phyloP scores from a whole-genome alignment of 345 rosid genomes.

The Hibiscus mutabilis region DNA sequence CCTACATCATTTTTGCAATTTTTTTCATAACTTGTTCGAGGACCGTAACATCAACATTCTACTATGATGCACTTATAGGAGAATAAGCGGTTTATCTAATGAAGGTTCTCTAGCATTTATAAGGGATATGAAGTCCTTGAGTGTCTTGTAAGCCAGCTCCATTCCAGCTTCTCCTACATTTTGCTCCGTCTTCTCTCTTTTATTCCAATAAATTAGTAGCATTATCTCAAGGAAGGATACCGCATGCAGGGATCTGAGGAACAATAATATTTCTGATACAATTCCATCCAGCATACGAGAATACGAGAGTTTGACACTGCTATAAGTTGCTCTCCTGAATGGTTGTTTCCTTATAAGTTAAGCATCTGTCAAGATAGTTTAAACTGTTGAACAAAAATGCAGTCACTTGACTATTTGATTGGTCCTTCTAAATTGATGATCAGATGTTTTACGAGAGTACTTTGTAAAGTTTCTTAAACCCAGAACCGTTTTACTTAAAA shows the following conservation, averaged over 20 bases:
- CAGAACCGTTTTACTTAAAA: neutral
- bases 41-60: conserved; percentile 4
- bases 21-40: neutral
- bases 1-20: neutral
- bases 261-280: conserved; percentile 42
- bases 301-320: conserved; percentile 32
- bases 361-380: neutral
- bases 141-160: conserved; percentile 33
- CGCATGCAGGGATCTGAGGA: conserved; percentile 44
- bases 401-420: neutral
- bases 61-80: conserved; percentile 30
- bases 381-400: neutral
- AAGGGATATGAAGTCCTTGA: conserved; percentile 39
- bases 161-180: conserved; percentile 3
- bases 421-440: neutral
- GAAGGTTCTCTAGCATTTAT: conserved; percentile 49
- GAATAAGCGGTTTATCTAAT: conserved; percentile 54
- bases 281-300: conserved; percentile 55
- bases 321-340: conserved; percentile 36
- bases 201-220: neutral
- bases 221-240: conserved; percentile 1
- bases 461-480: neutral
- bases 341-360: neutral
- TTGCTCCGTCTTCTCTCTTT: neutral
- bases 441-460: neutral